These are phyloP conservation scores for Aspergillus caelatus DNA, from an alignment of 2,329 filamentous ascomycete genomes.

Conservation along the genomic window DNA sequence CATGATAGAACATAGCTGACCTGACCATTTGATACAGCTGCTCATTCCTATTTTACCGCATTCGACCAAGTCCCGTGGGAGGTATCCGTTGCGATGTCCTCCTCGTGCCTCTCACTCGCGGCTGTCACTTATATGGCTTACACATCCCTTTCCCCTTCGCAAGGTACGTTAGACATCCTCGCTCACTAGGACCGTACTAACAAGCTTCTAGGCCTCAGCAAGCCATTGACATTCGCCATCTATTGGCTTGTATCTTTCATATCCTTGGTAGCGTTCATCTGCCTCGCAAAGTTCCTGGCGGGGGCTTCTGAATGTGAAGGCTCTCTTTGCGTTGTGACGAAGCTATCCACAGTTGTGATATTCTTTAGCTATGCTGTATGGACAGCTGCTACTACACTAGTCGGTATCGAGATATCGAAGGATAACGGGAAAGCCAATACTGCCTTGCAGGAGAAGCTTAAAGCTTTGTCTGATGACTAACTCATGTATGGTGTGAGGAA, in stretches of 20 bases:
- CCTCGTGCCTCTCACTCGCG: not conserved
- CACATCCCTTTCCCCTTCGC: not conserved
- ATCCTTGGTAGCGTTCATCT: not conserved
- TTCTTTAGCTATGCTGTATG: not conserved
- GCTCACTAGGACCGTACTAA: not conserved
- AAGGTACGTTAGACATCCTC: not conserved
- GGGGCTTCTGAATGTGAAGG: not conserved
- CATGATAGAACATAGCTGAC: not conserved
- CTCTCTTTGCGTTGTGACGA: not conserved
- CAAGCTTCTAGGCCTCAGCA: not conserved
- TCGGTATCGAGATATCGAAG: not conserved
- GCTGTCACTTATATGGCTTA: not conserved
- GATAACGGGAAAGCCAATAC: not conserved
- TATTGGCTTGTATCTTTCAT: not conserved
- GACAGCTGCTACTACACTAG: not conserved
- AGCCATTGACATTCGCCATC: not conserved
- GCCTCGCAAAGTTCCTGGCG: not conserved
- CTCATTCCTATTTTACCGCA: not conserved
- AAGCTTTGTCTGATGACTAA: not conserved
- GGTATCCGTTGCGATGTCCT: not conserved
- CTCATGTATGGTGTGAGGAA: no score
- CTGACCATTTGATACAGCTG: rapidly evolving
- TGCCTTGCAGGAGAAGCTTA: not conserved
- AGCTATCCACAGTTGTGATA: not conserved
- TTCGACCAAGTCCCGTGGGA: not conserved